These are phyloP conservation scores for Fusarium dimerum DNA, from an alignment of 2,329 filamentous ascomycete species.

Conservation along the genomic window DNA sequence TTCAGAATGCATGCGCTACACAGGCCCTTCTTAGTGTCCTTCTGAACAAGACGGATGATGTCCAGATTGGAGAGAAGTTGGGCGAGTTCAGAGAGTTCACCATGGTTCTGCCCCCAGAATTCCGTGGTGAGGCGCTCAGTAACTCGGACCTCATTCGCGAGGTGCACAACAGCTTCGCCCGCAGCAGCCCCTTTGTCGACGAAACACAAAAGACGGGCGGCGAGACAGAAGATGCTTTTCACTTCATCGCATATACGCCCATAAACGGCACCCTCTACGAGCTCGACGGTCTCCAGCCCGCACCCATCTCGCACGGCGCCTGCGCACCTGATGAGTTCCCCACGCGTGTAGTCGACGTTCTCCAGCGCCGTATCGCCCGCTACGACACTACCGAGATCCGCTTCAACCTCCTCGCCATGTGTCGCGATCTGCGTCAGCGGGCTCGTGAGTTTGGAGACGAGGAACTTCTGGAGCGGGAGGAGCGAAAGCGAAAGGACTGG, in stretches of 20 bases:
- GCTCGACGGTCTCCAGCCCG: slow-evolving; percentile 89
- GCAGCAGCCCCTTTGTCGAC: slow-evolving; percentile 86
- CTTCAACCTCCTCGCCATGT: slow-evolving; percentile 95
- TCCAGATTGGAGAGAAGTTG: slow-evolving; percentile 73
- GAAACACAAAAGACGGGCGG: slow-evolving; percentile 69
- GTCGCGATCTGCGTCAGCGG: slow-evolving; percentile 74
- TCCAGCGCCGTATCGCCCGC: slow-evolving; percentile 78
- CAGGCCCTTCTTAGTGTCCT: slow-evolving; percentile 92
- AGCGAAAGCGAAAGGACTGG: slow-evolving; percentile 84
- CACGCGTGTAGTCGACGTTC: slow-evolving; percentile 78
- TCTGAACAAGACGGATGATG: slow-evolving; percentile 73
- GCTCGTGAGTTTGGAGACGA: slow-evolving; percentile 81
- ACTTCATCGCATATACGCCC: slow-evolving; percentile 94
- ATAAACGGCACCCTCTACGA: slow-evolving; percentile 84
- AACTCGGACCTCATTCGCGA: slow-evolving; percentile 70
- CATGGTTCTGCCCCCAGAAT: slow-evolving; percentile 75
- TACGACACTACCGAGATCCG: slow-evolving; percentile 88
- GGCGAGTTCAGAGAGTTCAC: slow-evolving; percentile 86
- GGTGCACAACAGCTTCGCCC: slow-evolving; percentile 88
- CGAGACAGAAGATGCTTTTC: slow-evolving; percentile 85
- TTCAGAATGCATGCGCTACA: slow-evolving; percentile 97
- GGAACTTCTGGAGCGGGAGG: slow-evolving; percentile 76
- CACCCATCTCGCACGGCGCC: slow-evolving; percentile 83
- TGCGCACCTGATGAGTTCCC: slow-evolving; percentile 75
- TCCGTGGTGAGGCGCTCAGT: slow-evolving; percentile 61